These are phyloP conservation scores for Chimonanthus salicifolius DNA, from an alignment of 164 flowering plant species.

Conservation along the genomic window DNA sequence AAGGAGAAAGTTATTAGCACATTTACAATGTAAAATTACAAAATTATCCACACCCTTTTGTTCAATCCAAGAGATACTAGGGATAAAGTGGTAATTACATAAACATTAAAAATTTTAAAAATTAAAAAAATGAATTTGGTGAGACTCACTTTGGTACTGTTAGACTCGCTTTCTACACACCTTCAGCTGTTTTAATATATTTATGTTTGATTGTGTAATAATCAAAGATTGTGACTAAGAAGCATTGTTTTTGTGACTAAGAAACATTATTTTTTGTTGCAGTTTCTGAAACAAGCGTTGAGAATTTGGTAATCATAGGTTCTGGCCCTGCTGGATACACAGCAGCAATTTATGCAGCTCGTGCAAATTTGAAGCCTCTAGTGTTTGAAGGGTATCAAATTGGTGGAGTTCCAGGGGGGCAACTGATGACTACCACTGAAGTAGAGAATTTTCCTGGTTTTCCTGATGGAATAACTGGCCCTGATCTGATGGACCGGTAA, in stretches of 20 bases:
- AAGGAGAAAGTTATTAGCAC: too few species aligned
- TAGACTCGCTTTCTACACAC: too few species aligned
- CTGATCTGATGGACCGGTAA: slow-evolving; percentile 96
- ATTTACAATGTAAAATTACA: too few species aligned
- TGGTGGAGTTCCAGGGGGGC: slow-evolving; percentile 97
- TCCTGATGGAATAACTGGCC: slow-evolving; percentile 97
- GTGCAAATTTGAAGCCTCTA: slow-evolving; percentile 95
- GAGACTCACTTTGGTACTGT: too few species aligned
- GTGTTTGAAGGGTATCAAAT: slow-evolving; percentile 92
- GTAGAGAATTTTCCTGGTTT: slow-evolving; percentile 98
- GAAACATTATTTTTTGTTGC: slow-evolving; percentile 8
- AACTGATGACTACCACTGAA: slow-evolving; percentile 96
- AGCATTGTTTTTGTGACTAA: background rate
- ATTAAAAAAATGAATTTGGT: too few species aligned
- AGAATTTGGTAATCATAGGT: slow-evolving; percentile 88
- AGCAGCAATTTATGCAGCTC: slow-evolving; percentile 93
- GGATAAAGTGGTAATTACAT: too few species aligned
- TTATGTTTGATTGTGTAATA: background rate
- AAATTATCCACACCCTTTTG: too few species aligned
- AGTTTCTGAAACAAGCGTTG: slow-evolving; percentile 47
- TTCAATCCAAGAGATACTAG: too few species aligned
- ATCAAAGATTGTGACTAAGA: background rate
- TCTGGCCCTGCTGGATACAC: slow-evolving; percentile 99
- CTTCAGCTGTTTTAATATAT: too few species aligned
- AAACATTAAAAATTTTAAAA: too few species aligned